phyloP scores from a whole-genome alignment of 805 yeast genomes.

The Priceomyces medius region DNA sequence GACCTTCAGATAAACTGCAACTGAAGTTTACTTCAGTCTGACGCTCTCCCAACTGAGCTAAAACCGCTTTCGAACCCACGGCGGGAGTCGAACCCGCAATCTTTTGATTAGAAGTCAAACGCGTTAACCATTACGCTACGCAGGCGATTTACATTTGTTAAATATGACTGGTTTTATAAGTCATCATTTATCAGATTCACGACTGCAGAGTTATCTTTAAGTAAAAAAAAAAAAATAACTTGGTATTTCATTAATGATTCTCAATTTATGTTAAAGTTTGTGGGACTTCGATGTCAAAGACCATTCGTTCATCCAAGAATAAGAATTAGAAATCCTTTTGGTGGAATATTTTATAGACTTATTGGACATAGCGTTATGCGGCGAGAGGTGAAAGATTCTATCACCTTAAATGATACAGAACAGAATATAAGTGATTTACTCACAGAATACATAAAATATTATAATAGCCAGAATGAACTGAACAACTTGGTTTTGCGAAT shows the following conservation, averaged over 20 bases:
- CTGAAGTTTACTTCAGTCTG: conserved; percentile 35
- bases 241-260: too few species aligned
- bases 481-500: conserved; percentile 59
- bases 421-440: conserved; percentile 38
- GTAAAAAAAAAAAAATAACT: too few species aligned
- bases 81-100: conserved; percentile 64
- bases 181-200: too few species aligned
- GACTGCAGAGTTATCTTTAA: too few species aligned
- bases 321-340: not conserved
- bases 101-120: conserved; percentile 67
- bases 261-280: not conserved
- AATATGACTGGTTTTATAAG: too few species aligned
- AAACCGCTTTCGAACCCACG: conserved; percentile 38
- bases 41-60: conserved; percentile 42
- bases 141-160: conserved; percentile 8
- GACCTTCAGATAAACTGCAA: conserved; percentile 68
- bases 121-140: conserved; percentile 68
- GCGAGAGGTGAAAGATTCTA: conserved; percentile 16
- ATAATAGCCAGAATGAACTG: conserved; percentile 24
- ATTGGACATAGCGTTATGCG: conserved; percentile 11
- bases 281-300: not conserved
- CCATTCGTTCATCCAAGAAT: not conserved
- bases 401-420: conserved; percentile 43
- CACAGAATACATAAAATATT: conserved; percentile 39
- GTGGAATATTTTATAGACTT: not conserved